phyloP scores from a whole-genome alignment of 371 early-diverging fungal species.

The Batrachochytrium dendrobatidis region DNA sequence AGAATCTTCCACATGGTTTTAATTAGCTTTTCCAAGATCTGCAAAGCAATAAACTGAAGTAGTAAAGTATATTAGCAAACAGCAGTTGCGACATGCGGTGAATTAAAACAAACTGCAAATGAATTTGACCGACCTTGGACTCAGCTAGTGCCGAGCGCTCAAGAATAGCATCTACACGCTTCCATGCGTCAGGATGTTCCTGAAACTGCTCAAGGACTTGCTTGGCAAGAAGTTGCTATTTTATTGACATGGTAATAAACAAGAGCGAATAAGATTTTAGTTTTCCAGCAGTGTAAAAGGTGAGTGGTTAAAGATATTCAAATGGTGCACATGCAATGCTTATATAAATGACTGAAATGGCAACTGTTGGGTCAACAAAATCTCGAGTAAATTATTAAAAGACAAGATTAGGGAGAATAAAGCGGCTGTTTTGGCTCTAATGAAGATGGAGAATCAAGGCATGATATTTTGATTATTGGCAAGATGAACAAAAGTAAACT shows the following conservation, averaged over 20 bases:
- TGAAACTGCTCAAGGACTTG: constrained; percentile 87
- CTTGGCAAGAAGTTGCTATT: constrained; percentile 76
- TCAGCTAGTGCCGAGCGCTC: constrained; percentile 71
- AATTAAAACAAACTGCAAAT: neutral
- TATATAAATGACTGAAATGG: too few relatives aligned
- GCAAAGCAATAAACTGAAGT: constrained; percentile 92
- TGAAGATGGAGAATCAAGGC: too few relatives aligned
- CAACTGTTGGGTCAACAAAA: neutral
- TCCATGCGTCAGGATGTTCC: constrained; percentile 96
- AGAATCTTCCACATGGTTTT: constrained; percentile 97
- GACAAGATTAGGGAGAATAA: too few relatives aligned
- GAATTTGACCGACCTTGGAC: constrained; percentile 64
- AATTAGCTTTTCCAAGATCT: constrained; percentile 93
- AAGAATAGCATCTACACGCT: constrained; percentile 89
- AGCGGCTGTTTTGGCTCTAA: too few relatives aligned
- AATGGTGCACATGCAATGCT: too few relatives aligned
- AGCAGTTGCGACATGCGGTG: constrained; percentile 4
- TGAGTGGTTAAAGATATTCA: too few relatives aligned
- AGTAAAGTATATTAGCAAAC: neutral
- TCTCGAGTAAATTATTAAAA: too few relatives aligned
- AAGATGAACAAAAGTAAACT: too few relatives aligned
- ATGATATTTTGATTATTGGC: too few relatives aligned
- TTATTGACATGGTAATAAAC: too few relatives aligned
- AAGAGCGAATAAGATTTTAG: too few relatives aligned
- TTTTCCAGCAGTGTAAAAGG: too few relatives aligned